phyloP scores from a whole-genome alignment of 768 basidiomycete species.

The Pisolithus sp. region DNA sequence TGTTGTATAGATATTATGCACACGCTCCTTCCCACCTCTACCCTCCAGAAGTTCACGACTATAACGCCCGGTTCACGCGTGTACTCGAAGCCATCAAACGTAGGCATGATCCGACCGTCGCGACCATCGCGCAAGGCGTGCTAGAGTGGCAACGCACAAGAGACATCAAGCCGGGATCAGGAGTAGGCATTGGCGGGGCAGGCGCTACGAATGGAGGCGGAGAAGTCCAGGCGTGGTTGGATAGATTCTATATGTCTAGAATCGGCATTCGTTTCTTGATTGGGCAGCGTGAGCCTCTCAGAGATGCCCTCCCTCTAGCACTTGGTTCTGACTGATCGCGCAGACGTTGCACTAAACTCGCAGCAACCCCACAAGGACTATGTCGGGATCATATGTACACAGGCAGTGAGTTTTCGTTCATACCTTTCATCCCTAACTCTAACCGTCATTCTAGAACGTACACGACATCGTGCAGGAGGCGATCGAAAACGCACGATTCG shows the following conservation, averaged over 20 bases:
- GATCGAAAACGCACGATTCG: slow-evolving; percentile 92
- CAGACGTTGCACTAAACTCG: slow-evolving; percentile 92
- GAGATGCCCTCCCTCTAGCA: background rate
- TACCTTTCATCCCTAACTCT: background rate
- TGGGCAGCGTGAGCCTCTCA: slow-evolving; percentile 70
- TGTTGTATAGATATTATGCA: slow-evolving; percentile 71
- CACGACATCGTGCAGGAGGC: slow-evolving; percentile 98
- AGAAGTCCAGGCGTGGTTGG: slow-evolving; percentile 93
- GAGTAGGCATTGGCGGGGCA: slow-evolving; percentile 14
- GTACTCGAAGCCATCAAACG: slow-evolving; percentile 83
- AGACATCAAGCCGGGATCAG: slow-evolving; percentile 24
- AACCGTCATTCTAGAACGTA: slow-evolving; percentile 54
- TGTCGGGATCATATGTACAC: slow-evolving; percentile 96
- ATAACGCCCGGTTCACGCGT: slow-evolving; percentile 88
- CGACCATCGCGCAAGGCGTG: slow-evolving; percentile 93
- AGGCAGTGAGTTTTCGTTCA: slow-evolving; percentile 53
- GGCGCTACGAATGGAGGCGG: slow-evolving; percentile 60
- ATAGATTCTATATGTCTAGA: slow-evolving; percentile 93
- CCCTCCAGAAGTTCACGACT: slow-evolving; percentile 92
- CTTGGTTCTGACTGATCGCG: background rate
- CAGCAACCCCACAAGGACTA: slow-evolving; percentile 85
- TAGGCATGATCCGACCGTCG: slow-evolving; percentile 95
- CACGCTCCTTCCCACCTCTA: slow-evolving; percentile 63
- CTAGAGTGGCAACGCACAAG: slow-evolving; percentile 83
- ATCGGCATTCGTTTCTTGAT: slow-evolving; percentile 96